Percentiles rank a stretch among this genome's conserved stretches.
Conservation (phyloP, 2,329 filamentous ascomycete genomes). For the Chaetomiaceae sp. region DNA sequence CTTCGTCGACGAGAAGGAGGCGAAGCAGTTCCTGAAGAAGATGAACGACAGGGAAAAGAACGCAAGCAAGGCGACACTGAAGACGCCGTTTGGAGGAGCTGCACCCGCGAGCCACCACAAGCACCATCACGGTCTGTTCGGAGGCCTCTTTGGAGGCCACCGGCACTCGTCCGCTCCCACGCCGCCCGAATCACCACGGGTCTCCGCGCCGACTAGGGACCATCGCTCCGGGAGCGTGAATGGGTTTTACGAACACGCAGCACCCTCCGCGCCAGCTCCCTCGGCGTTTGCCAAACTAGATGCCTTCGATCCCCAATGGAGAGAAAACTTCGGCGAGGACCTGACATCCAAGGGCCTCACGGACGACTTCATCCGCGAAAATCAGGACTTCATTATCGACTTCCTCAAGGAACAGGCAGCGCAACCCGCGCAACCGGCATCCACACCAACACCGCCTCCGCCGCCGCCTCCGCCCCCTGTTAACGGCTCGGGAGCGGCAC, state of each 20-base stretch:
- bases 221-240: slow-evolving; percentile 43
- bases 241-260: slow-evolving; percentile 33
- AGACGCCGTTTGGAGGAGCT: slow-evolving; percentile 65
- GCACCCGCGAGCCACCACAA: slow-evolving; percentile 36
- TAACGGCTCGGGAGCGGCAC: slow-evolving; percentile 33
- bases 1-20: slow-evolving; percentile 96
- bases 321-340: slow-evolving; percentile 61
- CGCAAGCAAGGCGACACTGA: slow-evolving; percentile 78
- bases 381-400: slow-evolving; percentile 64
- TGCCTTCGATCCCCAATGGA: slow-evolving; percentile 60
- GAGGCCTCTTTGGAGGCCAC: slow-evolving; percentile 57
- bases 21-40: slow-evolving; percentile 94
- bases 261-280: slow-evolving; percentile 29
- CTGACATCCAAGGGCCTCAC: slow-evolving; percentile 58
- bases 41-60: slow-evolving; percentile 95
- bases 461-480: slow-evolving; percentile 30
- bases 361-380: slow-evolving; percentile 62
- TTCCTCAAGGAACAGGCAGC: slow-evolving; percentile 54
- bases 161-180: slow-evolving; percentile 55
- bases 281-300: slow-evolving; percentile 60
- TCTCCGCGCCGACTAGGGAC: slow-evolving; percentile 34
- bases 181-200: slow-evolving; percentile 53
- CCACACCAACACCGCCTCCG: slow-evolving; percentile 22
- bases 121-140: slow-evolving; percentile 46
- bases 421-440: slow-evolving; percentile 28